Base-by-base conservation (phyloP, 805 yeast species). In the Wickerhamomyces sydowiorum region DNA sequence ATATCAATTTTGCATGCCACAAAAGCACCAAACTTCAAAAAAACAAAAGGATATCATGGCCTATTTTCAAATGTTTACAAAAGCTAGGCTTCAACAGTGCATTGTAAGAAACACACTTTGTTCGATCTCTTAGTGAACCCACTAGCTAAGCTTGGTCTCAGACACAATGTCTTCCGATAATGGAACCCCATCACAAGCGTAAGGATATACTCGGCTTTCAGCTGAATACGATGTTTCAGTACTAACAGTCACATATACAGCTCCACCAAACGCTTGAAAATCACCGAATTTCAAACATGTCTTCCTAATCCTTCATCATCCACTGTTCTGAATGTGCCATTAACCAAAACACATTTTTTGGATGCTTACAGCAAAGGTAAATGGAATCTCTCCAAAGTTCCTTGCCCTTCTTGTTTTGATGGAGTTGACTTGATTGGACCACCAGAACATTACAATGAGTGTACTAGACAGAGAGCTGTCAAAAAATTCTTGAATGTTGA, bases 391-490 rank as follows among this genome's bases (percentile, higher is more conserved):
- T 75, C 82, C 0, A 64, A 62, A 17, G 72, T 80, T 3, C 69
- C 72, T 2, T 64, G 78, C 39, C 91, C 91, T 0, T 60, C 72
- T 0, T 74, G 81, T 47, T 67, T 78, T 43, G 54, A 64, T 18
- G 64, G 59, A 7, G 56, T 61, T 5, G 76, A 76, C 3, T 62
- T 77, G 40, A 65, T 82, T 63, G 66, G 69, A 23, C 79, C 90
- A 0, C 91, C 91, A 0, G 77, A 71, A 19, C 66, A 76, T 36
- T 70, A 70, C 49, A 60, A 70, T 36, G 89, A 83, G 50, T 49
- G 59, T 1, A 46, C 58, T 12, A 61, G 86, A 39, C 53, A 66
- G 18, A 66, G 64, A 39, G 64, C 67, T 0, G 80, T 78, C 1
- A 69, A 66, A 18, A 41, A 54, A 21, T 72, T 69, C 40, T 44